Base-by-base conservation (phyloP, 2,329 filamentous ascomycete species). In the Venturia nashicola region DNA sequence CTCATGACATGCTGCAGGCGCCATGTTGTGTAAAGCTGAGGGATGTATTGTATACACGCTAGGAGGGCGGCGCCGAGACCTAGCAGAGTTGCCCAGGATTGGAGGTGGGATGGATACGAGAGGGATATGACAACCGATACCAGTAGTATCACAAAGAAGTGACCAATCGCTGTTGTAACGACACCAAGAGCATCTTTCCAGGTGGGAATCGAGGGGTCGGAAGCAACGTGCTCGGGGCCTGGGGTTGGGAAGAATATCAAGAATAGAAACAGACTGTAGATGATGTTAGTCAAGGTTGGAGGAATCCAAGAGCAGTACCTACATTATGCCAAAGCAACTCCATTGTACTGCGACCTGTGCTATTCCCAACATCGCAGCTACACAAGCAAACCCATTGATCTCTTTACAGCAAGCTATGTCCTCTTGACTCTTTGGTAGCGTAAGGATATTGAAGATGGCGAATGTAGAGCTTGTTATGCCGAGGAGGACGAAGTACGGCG, bases 1-100 rank as follows among this genome's bases (percentile, higher is more conserved):
- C 91, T 96, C 63, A 91, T 91, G 1, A 96, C 88, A 70, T 92
- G 87, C 72, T 93, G 89, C 65, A 97, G 79, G 62, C 80, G 83
- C 76, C 90, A 95, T 0, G 94, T 99, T 62, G 89, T 97, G 77
- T 86, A 91, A 67, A 99, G 96, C 76, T 99, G 94, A 0, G 94
- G 94, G 18, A 99, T 79, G 75, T 97, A 99, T 76, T 99, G 94
- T 27, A 97, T 83, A 0, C 85, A 88, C 0, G 94, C 90, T 5
- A 99, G 83, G 1, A 84, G 76, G 0, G 90, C 89, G 20, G 90
- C 86, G 73, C 90, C 84, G 65, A 96, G 78, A 1, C 94, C 94
- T 12, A 97, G 83, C 67, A 89, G 79, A 71, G 96, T 91, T 20
- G 94, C 93, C 91, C 91, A 97, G 36, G 78, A 77, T 61, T 86